Conservation (phyloP, 2,329 filamentous ascomycete genomes). For the Sporothrix curviconia region DNA sequence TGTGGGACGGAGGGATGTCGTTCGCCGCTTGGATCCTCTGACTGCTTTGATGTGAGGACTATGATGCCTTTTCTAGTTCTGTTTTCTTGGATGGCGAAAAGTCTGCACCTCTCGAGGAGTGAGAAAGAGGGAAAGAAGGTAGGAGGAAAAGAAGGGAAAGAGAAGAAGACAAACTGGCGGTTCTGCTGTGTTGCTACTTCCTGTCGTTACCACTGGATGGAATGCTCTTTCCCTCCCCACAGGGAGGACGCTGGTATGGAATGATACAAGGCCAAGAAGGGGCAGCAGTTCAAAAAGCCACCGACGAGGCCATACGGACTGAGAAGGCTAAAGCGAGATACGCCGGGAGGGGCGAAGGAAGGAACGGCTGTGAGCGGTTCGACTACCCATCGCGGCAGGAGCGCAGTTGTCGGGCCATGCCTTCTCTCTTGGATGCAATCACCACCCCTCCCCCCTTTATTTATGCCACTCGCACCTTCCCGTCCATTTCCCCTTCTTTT, state of each 20-base stretch:
- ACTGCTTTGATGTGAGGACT: background rate
- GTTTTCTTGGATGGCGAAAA: background rate
- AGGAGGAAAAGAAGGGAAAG: background rate
- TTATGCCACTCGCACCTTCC: background rate
- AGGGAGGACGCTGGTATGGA: too few relatives aligned
- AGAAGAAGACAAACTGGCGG: too few relatives aligned
- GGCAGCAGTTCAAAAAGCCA: too few relatives aligned
- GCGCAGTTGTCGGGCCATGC: constrained; percentile 39
- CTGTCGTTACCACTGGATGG: background rate
- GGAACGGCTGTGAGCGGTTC: constrained; percentile 4
- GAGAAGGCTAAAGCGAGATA: background rate
- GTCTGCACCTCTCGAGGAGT: too few relatives aligned
- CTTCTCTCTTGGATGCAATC: constrained; percentile 16
- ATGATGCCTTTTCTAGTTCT: background rate
- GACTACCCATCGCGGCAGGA: constrained; percentile 37
- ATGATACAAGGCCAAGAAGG: background rate
- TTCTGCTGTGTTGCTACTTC: background rate
- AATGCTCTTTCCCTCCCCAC: background rate
- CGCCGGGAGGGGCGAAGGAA: background rate
- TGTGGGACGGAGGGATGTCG: background rate
- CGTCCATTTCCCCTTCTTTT: background rate
- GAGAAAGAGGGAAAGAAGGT: too few relatives aligned
- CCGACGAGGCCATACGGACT: background rate
- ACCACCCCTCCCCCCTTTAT: constrained; percentile 1
- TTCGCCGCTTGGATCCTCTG: background rate